A percentile compares a stretch with the other conserved stretches of the same genome.
Evolutionary conservation across 257 asterid species (phyloP).

Genomic region (Ophiorrhiza pumila): DNA sequence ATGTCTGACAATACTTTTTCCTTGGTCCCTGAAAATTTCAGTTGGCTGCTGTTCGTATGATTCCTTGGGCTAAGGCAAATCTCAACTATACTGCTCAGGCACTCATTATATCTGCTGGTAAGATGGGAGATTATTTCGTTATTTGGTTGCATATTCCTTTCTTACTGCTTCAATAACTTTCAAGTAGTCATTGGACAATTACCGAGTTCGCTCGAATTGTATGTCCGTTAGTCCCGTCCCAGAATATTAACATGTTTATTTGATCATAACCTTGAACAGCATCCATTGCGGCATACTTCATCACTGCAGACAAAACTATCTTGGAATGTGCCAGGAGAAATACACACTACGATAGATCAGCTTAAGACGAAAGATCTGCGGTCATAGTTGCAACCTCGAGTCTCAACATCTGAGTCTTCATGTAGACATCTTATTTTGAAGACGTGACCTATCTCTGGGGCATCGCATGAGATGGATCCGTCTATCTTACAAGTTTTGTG

Average conservation of each 20-base stretch:
- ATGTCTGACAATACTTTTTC: background rate
- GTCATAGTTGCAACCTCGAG: background rate
- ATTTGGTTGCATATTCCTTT: background rate
- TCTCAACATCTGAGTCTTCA: background rate
- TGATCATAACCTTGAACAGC: slow-evolving; percentile 39
- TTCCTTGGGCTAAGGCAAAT: slow-evolving; percentile 92
- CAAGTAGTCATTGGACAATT: background rate
- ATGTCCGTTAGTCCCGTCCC: background rate
- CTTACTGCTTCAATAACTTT: background rate
- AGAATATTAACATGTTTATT: slow-evolving; percentile 5
- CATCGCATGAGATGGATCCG: background rate
- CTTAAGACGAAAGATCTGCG: slow-evolving; percentile 12
- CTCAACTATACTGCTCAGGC: slow-evolving; percentile 83
- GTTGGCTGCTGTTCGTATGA: slow-evolving; percentile 59
- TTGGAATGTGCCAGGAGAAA: slow-evolving; percentile 74
- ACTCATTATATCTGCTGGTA: slow-evolving; percentile 75
- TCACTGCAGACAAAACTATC: slow-evolving; percentile 78
- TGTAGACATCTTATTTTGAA: background rate
- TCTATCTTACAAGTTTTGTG: background rate
- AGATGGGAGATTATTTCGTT: slow-evolving; percentile 2
- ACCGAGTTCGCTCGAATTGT: background rate
- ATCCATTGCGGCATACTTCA: slow-evolving; percentile 79
- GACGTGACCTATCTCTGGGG: background rate
- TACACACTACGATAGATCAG: slow-evolving; percentile 43
- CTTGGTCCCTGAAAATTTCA: slow-evolving; percentile 26